These are phyloP conservation scores for Cyclotella sp. DNA, from an alignment of 108 stramenopile genomes.

Conservation along the genomic window DNA sequence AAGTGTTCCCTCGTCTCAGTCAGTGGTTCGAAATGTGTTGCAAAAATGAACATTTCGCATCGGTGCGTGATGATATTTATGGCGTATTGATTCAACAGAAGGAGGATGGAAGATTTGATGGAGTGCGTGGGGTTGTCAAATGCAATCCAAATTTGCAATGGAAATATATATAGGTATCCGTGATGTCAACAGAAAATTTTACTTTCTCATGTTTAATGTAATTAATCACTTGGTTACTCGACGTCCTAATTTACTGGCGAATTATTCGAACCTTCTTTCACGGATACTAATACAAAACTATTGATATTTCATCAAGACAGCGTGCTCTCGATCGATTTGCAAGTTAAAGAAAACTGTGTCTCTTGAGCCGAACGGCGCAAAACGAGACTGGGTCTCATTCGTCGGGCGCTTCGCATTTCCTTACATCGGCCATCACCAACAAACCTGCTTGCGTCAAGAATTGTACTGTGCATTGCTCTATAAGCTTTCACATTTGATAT, in stretches of 20 bases:
- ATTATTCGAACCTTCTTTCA: background rate
- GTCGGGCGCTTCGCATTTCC: background rate
- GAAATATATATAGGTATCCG: slow-evolving; percentile 41
- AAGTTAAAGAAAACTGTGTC: background rate
- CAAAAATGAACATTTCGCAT: slow-evolving; percentile 42
- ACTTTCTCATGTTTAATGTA: background rate
- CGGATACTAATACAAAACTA: too few species aligned
- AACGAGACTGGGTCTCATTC: background rate
- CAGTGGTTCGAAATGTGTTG: slow-evolving; percentile 42
- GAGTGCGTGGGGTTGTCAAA: slow-evolving; percentile 23
- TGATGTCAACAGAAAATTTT: background rate
- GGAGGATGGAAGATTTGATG: slow-evolving; percentile 44
- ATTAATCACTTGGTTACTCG: background rate
- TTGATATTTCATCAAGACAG: too few species aligned
- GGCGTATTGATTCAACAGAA: slow-evolving; percentile 14
- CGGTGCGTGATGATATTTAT: slow-evolving; percentile 37
- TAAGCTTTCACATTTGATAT: slow-evolving; percentile 12
- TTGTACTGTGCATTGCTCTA: background rate
- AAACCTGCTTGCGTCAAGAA: slow-evolving; percentile 12
- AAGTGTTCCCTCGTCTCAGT: slow-evolving; percentile 35
- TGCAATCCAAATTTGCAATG: slow-evolving; percentile 41
- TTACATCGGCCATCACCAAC: background rate
- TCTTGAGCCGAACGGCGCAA: background rate
- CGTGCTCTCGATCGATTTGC: background rate
- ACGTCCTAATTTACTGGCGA: background rate